Evolutionary conservation across 1,284 basidiomycete genomes (phyloP).

Genomic region (Ceratobasidium sp.): DNA sequence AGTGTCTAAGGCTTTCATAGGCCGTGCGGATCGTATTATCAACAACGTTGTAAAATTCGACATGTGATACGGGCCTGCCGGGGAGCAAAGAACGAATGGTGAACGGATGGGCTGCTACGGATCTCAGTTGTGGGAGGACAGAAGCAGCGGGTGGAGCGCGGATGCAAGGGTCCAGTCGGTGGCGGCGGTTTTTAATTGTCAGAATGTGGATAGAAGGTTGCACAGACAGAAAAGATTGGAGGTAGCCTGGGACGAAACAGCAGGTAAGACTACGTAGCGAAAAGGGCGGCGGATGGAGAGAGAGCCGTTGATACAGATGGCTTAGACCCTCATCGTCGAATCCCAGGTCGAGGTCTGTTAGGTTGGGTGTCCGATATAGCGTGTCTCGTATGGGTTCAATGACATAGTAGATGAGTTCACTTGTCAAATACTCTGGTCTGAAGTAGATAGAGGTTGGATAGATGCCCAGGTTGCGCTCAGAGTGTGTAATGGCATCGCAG

Average conservation of each 20-base stretch:
- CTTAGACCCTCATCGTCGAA: conserved; percentile 10
- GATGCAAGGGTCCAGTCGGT: too few relatives aligned
- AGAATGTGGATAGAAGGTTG: not conserved
- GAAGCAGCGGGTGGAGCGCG: too few relatives aligned
- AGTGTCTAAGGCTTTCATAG: not conserved
- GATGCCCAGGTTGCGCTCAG: too few relatives aligned
- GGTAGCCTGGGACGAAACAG: not conserved
- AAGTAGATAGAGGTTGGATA: too few relatives aligned
- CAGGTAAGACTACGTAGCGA: conserved; percentile 8
- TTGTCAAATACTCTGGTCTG: too few relatives aligned
- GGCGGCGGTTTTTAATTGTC: conserved; percentile 3
- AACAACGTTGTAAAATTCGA: not conserved
- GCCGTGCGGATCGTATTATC: not conserved
- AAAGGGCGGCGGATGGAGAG: not conserved
- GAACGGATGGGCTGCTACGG: not conserved
- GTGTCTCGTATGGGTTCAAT: not conserved
- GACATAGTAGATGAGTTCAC: too few relatives aligned
- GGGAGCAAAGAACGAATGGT: conserved; percentile 1
- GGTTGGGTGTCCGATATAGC: conserved; percentile 9
- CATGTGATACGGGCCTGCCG: conserved; percentile 4
- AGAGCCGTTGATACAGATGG: not conserved
- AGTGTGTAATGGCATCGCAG: too few relatives aligned
- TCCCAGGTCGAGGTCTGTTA: conserved; percentile 8
- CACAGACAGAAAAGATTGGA: not conserved
- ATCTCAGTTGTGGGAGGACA: conserved; percentile 8